Conservation (phyloP, 495 filamentous ascomycete species). For the Oidiodendron maius region DNA sequence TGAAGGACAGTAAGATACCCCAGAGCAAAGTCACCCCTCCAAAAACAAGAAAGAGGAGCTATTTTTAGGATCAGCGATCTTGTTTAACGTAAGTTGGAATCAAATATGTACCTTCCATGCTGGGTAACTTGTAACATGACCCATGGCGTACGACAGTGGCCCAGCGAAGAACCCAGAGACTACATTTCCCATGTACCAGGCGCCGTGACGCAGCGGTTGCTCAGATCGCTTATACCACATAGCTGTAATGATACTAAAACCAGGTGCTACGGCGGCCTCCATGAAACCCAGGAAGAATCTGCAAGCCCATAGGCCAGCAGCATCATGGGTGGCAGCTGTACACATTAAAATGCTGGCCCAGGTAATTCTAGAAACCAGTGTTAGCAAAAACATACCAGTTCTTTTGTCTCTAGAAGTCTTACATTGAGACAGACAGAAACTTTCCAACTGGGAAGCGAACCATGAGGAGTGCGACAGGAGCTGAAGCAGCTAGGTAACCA, state of each 20-base stretch:
- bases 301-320: neutral
- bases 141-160: too few species aligned
- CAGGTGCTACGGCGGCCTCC: neutral
- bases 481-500: too few species aligned
- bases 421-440: neutral
- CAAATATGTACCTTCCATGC: too few species aligned
- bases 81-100: slow-evolving; percentile 46
- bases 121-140: too few species aligned
- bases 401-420: neutral
- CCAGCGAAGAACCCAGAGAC: too few species aligned
- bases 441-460: slow-evolving; percentile 24
- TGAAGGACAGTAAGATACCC: slow-evolving; percentile 48
- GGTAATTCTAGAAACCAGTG: too few species aligned
- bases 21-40: slow-evolving; percentile 49
- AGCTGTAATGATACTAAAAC: slow-evolving; percentile 40
- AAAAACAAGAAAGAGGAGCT: slow-evolving; percentile 41
- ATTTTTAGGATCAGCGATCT: slow-evolving; percentile 35
- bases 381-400: neutral
- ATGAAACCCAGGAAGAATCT: neutral
- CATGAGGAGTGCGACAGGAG: slow-evolving; percentile 57
- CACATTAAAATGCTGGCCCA: neutral
- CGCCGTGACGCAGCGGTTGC: too few species aligned
- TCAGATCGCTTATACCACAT: slow-evolving; percentile 62
- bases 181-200: too few species aligned
- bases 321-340: neutral